Evolutionary conservation across 306 rosid genomes (phyloP).

Genomic region (Fragaria nilgerrensis): DNA sequence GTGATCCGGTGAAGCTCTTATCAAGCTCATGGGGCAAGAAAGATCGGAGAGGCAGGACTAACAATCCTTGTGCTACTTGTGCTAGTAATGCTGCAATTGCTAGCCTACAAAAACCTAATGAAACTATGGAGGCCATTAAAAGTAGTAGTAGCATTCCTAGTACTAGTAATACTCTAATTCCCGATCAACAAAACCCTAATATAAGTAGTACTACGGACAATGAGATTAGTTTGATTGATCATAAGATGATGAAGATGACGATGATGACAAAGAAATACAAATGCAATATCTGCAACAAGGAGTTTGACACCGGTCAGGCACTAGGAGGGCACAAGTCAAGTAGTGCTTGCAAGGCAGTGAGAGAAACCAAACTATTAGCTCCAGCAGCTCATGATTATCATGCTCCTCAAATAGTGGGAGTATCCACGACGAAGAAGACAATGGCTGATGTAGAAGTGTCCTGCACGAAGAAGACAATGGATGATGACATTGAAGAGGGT

Average conservation of each 20-base stretch:
- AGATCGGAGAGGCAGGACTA: slow-evolving; percentile 7
- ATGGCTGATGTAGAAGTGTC: not conserved
- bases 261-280: not conserved
- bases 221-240: not conserved
- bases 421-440: not conserved
- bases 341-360: not conserved
- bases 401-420: not conserved
- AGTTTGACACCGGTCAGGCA: not conserved
- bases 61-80: not conserved
- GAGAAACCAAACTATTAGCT: not conserved
- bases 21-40: not conserved
- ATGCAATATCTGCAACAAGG: not conserved
- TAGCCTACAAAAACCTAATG: not conserved
- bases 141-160: not conserved
- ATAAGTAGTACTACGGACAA: not conserved
- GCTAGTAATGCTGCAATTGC: not conserved
- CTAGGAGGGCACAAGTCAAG: slow-evolving; percentile 7
- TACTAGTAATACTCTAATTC: not conserved
- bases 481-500: slow-evolving; percentile 1
- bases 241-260: not conserved
- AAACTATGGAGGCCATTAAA: not conserved
- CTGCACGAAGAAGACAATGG: not conserved
- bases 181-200: not conserved
- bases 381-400: not conserved
- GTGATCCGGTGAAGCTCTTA: not conserved